phyloP scores from a whole-genome alignment of 2,329 filamentous ascomycete species.

The Macrophomina phaseolina region DNA sequence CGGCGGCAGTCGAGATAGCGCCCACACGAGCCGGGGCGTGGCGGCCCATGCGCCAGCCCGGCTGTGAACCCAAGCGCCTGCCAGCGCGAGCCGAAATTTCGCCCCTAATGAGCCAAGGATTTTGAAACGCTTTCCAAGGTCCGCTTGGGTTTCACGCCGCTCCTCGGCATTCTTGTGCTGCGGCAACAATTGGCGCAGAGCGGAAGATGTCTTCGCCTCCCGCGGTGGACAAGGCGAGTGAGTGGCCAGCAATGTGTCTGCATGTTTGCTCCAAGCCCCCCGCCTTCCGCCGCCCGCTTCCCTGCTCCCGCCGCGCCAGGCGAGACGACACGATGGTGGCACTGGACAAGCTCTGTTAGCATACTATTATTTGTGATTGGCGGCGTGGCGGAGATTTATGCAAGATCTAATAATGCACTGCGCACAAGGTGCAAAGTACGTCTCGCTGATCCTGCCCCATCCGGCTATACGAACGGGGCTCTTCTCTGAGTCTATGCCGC shows the following conservation, averaged over 20 bases:
- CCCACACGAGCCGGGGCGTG: constrained; percentile 15
- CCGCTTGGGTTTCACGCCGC: constrained; percentile 23
- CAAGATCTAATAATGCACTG: constrained; percentile 25
- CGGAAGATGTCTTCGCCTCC: constrained; percentile 7
- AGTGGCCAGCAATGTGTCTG: not conserved
- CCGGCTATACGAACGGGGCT: constrained; percentile 8
- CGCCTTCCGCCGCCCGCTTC: not conserved
- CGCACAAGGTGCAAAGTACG: constrained; percentile 22
- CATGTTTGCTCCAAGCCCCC: not conserved
- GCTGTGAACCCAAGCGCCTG: constrained; percentile 15
- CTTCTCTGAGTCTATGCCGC: constrained; percentile 19
- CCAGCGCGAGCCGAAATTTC: constrained; percentile 23
- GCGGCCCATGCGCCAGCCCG: constrained; percentile 8
- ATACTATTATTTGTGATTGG: constrained; percentile 6
- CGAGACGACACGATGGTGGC: not conserved
- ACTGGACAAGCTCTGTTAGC: not conserved
- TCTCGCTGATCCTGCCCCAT: constrained; percentile 20
- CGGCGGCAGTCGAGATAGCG: constrained; percentile 20
- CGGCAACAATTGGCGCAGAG: not conserved
- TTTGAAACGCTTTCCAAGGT: constrained; percentile 18
- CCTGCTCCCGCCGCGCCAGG: not conserved
- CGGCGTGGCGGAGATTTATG: constrained; percentile 20
- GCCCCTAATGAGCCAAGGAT: constrained; percentile 27
- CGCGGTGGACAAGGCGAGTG: not conserved
- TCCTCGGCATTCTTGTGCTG: constrained; percentile 8